phyloP scores from a whole-genome alignment of 2,329 filamentous ascomycete species.

The Cadophora sp. region DNA sequence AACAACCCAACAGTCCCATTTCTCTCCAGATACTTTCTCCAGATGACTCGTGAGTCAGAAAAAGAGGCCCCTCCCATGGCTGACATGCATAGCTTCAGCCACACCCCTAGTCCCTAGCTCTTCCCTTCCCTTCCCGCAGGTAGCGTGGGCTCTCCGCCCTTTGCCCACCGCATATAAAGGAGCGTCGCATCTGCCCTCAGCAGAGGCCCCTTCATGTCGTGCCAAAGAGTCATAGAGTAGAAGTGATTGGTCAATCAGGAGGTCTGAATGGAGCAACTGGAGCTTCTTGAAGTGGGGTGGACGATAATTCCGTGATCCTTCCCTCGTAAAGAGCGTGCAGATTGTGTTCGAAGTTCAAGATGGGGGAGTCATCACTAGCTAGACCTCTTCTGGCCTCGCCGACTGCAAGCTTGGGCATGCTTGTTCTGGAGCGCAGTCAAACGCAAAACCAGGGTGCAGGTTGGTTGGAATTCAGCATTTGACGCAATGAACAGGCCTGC shows the following conservation, averaged over 20 bases:
- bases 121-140: not conserved
- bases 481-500: not conserved
- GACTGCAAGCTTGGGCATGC: constrained; percentile 2
- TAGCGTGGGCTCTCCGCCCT: constrained; percentile 5
- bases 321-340: not conserved
- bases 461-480: not conserved
- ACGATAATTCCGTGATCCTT: not conserved
- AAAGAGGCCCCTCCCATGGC: not conserved
- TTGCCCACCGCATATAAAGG: constrained; percentile 13
- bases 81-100: constrained; percentile 13
- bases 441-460: not conserved
- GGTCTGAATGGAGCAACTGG: not conserved
- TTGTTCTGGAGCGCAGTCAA: not conserved
- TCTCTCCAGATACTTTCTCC: too few species aligned
- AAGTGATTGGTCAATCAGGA: constrained; percentile 20
- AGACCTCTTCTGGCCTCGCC: not conserved
- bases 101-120: constrained; percentile 2
- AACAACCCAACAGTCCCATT: not conserved
- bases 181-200: constrained; percentile 3
- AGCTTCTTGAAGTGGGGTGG: not conserved
- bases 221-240: constrained; percentile 17
- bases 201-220: constrained; percentile 13
- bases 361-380: constrained; percentile 16
- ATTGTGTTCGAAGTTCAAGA: not conserved
- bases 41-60: constrained; percentile 18